These are phyloP conservation scores for Colletotrichum sp. DNA, from an alignment of 2,329 filamentous ascomycete species.

Conservation along the genomic window DNA sequence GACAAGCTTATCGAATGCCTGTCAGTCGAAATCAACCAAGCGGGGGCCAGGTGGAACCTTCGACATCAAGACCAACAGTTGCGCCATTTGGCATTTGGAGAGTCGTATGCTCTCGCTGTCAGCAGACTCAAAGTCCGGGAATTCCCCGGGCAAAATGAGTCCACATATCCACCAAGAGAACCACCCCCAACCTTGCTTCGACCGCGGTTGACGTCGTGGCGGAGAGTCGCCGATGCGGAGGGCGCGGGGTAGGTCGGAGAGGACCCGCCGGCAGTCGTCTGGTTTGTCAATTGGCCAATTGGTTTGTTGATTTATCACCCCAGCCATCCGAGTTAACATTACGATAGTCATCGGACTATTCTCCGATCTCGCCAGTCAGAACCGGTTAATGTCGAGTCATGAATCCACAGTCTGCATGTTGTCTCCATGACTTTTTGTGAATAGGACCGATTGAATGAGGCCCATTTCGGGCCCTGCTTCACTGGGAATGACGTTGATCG, in stretches of 20 bases:
- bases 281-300: not conserved
- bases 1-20: not conserved
- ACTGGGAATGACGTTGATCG: not conserved
- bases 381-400: conserved; percentile 4
- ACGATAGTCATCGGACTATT: not conserved
- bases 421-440: not conserved
- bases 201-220: not conserved
- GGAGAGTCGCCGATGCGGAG: conserved; percentile 10
- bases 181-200: not conserved
- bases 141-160: not conserved
- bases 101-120: not conserved
- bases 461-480: not conserved
- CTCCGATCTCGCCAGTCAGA: not conserved
- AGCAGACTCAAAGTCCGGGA: not conserved
- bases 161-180: not conserved
- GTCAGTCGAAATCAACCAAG: not conserved
- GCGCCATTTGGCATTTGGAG: not conserved
- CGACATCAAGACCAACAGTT: not conserved
- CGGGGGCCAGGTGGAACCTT: not conserved
- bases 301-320: not conserved
- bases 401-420: not conserved
- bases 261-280: not conserved
- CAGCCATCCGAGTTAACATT: not conserved
- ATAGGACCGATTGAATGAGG: not conserved
- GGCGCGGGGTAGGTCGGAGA: conserved; percentile 1